Evolutionary conservation across 2,329 filamentous ascomycete genomes (phyloP), one percentile per base, ranked within the genome.

Genomic region (Aspergillus glaucus): DNA sequence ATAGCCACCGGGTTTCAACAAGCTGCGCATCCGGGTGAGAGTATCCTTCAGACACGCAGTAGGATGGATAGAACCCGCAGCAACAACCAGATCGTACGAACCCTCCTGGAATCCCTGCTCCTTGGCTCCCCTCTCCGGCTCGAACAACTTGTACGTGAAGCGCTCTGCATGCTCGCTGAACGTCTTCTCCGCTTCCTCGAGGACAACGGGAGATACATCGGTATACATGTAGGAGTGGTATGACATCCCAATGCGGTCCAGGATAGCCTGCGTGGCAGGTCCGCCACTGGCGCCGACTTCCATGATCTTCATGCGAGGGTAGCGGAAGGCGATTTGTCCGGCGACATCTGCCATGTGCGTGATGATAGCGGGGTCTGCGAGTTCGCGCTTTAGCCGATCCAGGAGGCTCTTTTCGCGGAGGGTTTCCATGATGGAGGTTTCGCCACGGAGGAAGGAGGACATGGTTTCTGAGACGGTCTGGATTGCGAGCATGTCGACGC

Each of bases 171-270:
- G 56, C 0, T 44, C 42, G 0, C 46, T 22, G 24, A 73, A 69
- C 1, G 45, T 44, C 21, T 62, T 57, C 14, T 51, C 45, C 0
- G 69, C 69, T 3, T 60, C 56, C 15, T 65, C 62, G 44, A 77
- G 75, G 59, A 74, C 75, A 5, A 63, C 69, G 1, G 60, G 43
- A 0, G 70, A 73, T 9, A 75, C 66, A 49, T 77, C 74, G 0
- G 75, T 77, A 57, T 63, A 77, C 0, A 65, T 70, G 53, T 76
- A 76, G 1, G 55, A 58, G 10, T 53, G 51, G 34, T 65, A 69
- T 8, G 32, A 12, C 4, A 54, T n/a, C 2, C 57, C 62, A 9
- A 74, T 52, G 2, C 46, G 47, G 4, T 54, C 47, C 2, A 76
- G 55, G 8, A 75, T 59, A 3, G 45, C 51, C 6, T 62, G 54